Evolutionary conservation across 2,329 filamentous ascomycete genomes (phyloP).

Genomic region (Aspergillus thermomutatus): DNA sequence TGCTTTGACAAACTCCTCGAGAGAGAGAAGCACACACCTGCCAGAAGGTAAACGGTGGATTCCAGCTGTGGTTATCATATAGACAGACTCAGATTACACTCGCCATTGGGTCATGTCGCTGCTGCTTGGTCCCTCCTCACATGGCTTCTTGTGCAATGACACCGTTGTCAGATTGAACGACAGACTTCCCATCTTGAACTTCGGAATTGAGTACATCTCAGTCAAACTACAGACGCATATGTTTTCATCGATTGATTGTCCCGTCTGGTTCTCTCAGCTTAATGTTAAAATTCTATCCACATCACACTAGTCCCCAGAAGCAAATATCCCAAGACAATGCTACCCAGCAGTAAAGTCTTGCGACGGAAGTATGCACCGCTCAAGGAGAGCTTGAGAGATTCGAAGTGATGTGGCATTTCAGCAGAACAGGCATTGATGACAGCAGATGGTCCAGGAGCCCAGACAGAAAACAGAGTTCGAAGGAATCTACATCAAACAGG

Average conservation of each 20-base stretch:
- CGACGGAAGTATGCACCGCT: background rate
- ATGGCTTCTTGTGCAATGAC: background rate
- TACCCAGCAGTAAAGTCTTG: slow-evolving; percentile 6
- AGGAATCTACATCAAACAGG: slow-evolving; percentile 34
- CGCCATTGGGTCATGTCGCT: background rate
- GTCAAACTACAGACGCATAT: background rate
- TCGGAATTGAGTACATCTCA: background rate
- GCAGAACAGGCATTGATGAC: slow-evolving; percentile 15
- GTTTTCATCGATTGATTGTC: slow-evolving; percentile 2
- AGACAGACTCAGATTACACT: background rate
- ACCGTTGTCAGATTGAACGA: background rate
- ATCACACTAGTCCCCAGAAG: slow-evolving; percentile 5
- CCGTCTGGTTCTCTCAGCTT: slow-evolving; percentile 4
- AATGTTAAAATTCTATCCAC: slow-evolving; percentile 8
- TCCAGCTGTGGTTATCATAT: background rate
- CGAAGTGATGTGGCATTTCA: background rate
- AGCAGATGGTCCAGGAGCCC: slow-evolving; percentile 5
- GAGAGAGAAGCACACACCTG: too few relatives aligned
- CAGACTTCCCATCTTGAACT: background rate
- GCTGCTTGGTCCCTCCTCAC: background rate
- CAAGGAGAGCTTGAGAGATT: background rate
- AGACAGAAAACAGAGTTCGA: background rate
- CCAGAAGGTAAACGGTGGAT: too few relatives aligned
- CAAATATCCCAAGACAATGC: slow-evolving; percentile 2
- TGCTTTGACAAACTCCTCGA: too few relatives aligned